A percentile compares a stretch with the other conserved stretches of the same genome.
phyloP scores from a whole-genome alignment of 306 rosid genomes.

The Hylodesmum podocarpum region DNA sequence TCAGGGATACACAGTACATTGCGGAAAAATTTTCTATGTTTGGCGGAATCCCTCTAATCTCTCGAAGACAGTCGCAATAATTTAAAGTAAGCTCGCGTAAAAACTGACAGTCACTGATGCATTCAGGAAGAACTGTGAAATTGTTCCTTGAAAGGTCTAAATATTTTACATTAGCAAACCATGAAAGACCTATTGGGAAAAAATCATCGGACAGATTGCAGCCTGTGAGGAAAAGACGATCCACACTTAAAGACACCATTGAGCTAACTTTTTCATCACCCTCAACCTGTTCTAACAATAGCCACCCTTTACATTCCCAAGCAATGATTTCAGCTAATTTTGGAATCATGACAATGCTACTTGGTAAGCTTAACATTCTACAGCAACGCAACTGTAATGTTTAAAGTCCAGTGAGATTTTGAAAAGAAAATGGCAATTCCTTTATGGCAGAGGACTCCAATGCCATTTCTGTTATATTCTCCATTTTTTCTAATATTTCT shows the following conservation, averaged over 20 bases:
- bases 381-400: neutral
- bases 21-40: neutral
- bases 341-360: neutral
- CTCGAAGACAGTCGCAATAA: neutral
- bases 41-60: constrained; percentile 19
- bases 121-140: neutral
- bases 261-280: neutral
- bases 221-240: neutral
- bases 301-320: neutral
- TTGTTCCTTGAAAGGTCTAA: neutral
- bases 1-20: neutral
- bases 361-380: neutral
- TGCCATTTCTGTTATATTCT: neutral
- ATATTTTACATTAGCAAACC: neutral
- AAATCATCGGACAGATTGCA: neutral
- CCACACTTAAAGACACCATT: neutral
- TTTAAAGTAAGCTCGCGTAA: neutral
- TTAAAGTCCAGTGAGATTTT: neutral
- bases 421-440: neutral
- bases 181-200: neutral
- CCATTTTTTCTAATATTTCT: constrained; percentile 8
- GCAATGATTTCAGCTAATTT: neutral
- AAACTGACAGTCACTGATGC: neutral
- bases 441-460: neutral
- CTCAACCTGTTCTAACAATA: neutral